Evolutionary conservation across 2,329 filamentous ascomycete genomes (phyloP).

Genomic region (Clonostachys byssicola): DNA sequence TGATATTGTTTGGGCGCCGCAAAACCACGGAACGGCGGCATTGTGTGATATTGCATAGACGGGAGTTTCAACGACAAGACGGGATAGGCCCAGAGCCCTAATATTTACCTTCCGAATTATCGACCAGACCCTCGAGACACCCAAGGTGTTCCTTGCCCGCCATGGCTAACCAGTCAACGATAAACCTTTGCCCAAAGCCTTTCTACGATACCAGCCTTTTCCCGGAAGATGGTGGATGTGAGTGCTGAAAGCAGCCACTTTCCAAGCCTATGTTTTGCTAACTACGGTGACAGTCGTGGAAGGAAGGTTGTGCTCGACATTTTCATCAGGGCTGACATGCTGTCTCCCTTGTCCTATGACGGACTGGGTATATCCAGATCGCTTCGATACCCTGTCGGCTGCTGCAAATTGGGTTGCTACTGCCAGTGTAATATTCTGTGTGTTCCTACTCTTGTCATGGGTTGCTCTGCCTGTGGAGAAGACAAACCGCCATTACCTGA

Average conservation of each 20-base stretch:
- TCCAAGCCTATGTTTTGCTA: constrained; percentile 4
- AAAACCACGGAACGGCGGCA: too few relatives aligned
- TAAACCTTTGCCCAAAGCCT: constrained; percentile 56
- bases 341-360: constrained; percentile 89
- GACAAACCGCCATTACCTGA: constrained; percentile 90
- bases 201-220: constrained; percentile 65
- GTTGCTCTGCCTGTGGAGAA: constrained; percentile 77
- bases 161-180: constrained; percentile 31
- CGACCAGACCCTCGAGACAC: too few relatives aligned
- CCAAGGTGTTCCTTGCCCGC: background rate
- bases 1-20: too few relatives aligned
- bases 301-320: constrained; percentile 48
- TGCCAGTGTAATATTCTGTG: constrained; percentile 63
- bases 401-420: constrained; percentile 83
- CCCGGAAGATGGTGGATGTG: constrained; percentile 62
- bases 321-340: constrained; percentile 54
- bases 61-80: too few relatives aligned
- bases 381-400: constrained; percentile 53
- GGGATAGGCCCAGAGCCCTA: too few relatives aligned
- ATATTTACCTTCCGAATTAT: too few relatives aligned
- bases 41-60: too few relatives aligned
- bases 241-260: constrained; percentile 18
- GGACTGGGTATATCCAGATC: constrained; percentile 66
- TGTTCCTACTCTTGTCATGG: constrained; percentile 79
- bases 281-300: constrained; percentile 42